Evolutionary conservation across 129 eudicot species (phyloP).

Genomic region (Flaveria robusta): DNA sequence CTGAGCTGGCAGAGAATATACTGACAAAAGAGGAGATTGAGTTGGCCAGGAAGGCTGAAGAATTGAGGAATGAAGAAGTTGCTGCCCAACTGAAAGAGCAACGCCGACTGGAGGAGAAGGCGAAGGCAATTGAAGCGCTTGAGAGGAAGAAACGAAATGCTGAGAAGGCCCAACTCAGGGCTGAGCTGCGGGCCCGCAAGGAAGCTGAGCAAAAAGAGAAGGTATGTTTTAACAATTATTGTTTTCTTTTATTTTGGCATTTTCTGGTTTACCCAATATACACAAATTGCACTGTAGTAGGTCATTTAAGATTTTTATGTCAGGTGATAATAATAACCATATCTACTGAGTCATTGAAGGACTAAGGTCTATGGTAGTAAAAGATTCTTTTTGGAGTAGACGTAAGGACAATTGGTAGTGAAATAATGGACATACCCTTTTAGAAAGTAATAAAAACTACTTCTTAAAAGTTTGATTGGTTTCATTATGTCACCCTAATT

Average conservation of each 20-base stretch:
- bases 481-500: conserved; percentile 8
- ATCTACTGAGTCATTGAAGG: conserved; percentile 16
- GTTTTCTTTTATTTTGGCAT: neutral
- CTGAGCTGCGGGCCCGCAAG: conserved; percentile 71
- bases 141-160: conserved; percentile 80
- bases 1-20: conserved; percentile 43
- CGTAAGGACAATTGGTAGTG: conserved; percentile 4
- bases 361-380: conserved; percentile 8
- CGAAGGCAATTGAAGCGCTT: conserved; percentile 81
- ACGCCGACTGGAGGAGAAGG: conserved; percentile 70
- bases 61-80: conserved; percentile 45
- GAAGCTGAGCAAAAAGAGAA: conserved; percentile 57
- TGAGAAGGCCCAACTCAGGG: conserved; percentile 80
- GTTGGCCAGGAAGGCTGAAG: conserved; percentile 56
- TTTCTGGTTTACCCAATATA: neutral
- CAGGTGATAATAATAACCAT: neutral
- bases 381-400: neutral
- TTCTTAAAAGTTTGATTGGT: conserved; percentile 12
- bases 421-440: neutral
- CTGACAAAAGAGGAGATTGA: conserved; percentile 54
- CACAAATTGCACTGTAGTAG: neutral
- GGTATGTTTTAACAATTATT: conserved; percentile 24
- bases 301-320: neutral
- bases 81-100: conserved; percentile 74
- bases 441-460: neutral